These are phyloP conservation scores for Aspergillus vadensis DNA, from an alignment of 2,329 filamentous ascomycete genomes.

Conservation along the genomic window DNA sequence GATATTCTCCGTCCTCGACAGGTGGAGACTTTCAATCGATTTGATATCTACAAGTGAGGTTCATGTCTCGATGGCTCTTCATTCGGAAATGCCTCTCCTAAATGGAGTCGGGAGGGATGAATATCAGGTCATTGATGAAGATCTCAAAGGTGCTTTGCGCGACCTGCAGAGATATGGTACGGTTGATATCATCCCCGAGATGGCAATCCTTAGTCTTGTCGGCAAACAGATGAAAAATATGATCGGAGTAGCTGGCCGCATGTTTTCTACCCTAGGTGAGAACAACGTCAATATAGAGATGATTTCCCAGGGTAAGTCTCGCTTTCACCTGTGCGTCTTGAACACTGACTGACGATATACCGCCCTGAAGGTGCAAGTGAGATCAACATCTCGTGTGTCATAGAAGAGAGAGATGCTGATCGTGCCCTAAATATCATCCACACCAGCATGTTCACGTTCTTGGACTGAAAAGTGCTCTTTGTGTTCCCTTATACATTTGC, in stretches of 20 bases:
- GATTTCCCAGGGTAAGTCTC: constrained; percentile 88
- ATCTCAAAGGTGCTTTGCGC: constrained; percentile 65
- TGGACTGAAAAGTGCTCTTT: constrained; percentile 59
- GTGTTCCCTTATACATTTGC: not conserved
- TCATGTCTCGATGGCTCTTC: constrained; percentile 95
- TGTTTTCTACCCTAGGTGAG: constrained; percentile 93
- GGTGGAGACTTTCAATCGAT: constrained; percentile 85
- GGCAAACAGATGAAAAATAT: constrained; percentile 98
- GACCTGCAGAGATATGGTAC: constrained; percentile 81
- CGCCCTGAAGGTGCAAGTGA: constrained; percentile 77
- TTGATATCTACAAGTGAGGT: constrained; percentile 96
- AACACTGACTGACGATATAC: constrained; percentile 19
- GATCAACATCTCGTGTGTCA: constrained; percentile 98
- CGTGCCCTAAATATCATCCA: constrained; percentile 95
- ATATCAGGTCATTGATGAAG: constrained; percentile 60
- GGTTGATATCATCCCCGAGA: constrained; percentile 84
- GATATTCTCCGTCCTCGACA: constrained; percentile 89
- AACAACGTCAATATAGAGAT: constrained; percentile 97
- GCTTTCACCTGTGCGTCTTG: constrained; percentile 9
- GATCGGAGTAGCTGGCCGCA: constrained; percentile 86
- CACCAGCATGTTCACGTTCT: constrained; percentile 93
- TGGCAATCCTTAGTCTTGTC: constrained; percentile 94
- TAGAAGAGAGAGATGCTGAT: constrained; percentile 86
- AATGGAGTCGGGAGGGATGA: constrained; percentile 51
- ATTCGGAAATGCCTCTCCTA: constrained; percentile 67